phyloP scores from a whole-genome alignment of 2,329 filamentous ascomycete species.

The Colletotrichum endophyticum region DNA sequence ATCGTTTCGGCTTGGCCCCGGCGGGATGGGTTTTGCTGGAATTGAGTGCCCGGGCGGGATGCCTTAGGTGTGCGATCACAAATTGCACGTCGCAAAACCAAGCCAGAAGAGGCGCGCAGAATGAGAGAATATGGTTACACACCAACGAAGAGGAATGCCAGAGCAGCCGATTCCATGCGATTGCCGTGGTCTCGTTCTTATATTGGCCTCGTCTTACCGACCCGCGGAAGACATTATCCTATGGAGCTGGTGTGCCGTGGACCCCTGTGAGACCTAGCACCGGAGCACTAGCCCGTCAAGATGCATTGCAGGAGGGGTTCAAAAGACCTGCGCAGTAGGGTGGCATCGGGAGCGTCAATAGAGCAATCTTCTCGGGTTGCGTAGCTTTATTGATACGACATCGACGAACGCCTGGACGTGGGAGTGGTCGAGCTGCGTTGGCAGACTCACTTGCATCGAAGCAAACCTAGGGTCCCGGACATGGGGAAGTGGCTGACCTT shows the following conservation, averaged over 20 bases:
- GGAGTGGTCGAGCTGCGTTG: neutral
- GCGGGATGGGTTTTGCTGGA: neutral
- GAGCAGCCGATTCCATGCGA: neutral
- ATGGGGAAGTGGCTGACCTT: neutral
- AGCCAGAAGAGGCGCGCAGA: neutral
- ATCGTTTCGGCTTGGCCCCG: neutral
- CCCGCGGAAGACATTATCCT: neutral
- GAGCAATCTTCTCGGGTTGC: neutral
- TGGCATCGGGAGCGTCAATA: neutral
- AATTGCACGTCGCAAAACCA: neutral
- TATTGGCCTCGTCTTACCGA: neutral
- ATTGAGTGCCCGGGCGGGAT: neutral
- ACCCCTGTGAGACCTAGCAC: neutral
- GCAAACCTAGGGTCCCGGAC: neutral
- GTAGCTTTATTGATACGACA: neutral
- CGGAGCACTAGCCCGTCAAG: neutral
- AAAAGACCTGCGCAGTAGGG: neutral
- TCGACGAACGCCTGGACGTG: neutral
- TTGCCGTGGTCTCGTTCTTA: neutral
- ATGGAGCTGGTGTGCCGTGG: neutral
- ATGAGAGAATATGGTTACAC: neutral
- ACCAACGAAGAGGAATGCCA: neutral
- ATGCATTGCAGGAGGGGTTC: neutral
- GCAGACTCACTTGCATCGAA: neutral
- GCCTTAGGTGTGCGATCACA: neutral